Conservation (phyloP, 164 flowering plant genomes). For the Magnolia changhungtana region DNA sequence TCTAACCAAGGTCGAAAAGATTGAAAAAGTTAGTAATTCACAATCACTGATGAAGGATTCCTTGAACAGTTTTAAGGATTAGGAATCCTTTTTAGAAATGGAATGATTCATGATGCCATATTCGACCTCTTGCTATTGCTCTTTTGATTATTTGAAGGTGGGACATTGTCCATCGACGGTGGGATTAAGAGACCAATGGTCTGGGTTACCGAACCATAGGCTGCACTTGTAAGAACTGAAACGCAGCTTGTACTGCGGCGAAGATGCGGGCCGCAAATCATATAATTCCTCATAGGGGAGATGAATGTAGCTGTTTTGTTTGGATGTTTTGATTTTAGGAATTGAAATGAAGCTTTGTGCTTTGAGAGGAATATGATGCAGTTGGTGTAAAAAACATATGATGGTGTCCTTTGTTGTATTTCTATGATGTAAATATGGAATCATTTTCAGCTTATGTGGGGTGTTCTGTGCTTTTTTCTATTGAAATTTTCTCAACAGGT, state of each 20-base stretch:
- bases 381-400: constrained; percentile 6
- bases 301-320: background rate
- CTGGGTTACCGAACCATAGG: background rate
- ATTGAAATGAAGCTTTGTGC: background rate
- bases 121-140: too few species aligned
- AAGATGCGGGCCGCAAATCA: background rate
- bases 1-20: background rate
- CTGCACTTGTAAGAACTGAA: background rate
- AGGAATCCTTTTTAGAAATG: background rate
- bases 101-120: too few species aligned
- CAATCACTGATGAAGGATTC: background rate
- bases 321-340: background rate
- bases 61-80: background rate
- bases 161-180: too few species aligned
- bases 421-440: background rate
- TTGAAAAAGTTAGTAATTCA: background rate
- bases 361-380: constrained; percentile 2
- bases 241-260: background rate
- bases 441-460: too few species aligned
- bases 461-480: too few species aligned
- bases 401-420: background rate
- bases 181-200: too few species aligned
- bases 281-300: constrained; percentile 1
- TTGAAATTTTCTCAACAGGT: too few species aligned
- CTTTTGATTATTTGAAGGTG: too few species aligned